phyloP scores from a whole-genome alignment of 345 rosid genomes.

The Melaleuca alternifolia region DNA sequence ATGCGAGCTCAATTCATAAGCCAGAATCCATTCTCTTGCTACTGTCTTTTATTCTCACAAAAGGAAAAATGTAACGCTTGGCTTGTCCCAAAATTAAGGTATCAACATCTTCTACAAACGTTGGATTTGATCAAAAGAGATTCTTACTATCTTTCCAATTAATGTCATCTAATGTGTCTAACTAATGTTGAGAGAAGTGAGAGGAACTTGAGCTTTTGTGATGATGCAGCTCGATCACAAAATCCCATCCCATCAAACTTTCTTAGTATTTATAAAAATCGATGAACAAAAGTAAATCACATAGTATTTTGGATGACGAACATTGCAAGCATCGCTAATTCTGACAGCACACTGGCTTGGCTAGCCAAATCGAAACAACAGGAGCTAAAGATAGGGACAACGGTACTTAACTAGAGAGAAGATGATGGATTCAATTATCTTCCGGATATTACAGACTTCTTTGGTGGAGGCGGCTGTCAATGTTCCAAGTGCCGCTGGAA shows the following conservation, averaged over 20 bases:
- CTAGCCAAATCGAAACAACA: background rate
- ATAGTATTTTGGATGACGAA: no score
- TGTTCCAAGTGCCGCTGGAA: background rate
- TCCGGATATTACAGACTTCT: background rate
- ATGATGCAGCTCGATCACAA: background rate
- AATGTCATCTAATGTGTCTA: background rate
- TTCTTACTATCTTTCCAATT: no score
- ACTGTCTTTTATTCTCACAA: no score
- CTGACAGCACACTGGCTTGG: background rate
- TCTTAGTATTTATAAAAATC: background rate
- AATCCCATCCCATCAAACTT: background rate
- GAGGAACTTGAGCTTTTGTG: background rate
- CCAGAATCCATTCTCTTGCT: no score
- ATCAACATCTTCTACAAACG: no score
- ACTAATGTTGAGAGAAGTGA: background rate
- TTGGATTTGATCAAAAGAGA: no score
- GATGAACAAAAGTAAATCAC: no score
- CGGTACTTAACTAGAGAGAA: no score
- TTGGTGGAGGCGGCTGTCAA: fast-evolving
- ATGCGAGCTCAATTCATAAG: no score
- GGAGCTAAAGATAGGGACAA: background rate
- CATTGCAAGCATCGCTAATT: background rate
- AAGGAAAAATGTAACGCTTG: no score
- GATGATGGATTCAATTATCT: no score
- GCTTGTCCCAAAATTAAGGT: no score